Evolutionary conservation across 2,329 filamentous ascomycete genomes (phyloP).

Genomic region (Lachnellula suecica): DNA sequence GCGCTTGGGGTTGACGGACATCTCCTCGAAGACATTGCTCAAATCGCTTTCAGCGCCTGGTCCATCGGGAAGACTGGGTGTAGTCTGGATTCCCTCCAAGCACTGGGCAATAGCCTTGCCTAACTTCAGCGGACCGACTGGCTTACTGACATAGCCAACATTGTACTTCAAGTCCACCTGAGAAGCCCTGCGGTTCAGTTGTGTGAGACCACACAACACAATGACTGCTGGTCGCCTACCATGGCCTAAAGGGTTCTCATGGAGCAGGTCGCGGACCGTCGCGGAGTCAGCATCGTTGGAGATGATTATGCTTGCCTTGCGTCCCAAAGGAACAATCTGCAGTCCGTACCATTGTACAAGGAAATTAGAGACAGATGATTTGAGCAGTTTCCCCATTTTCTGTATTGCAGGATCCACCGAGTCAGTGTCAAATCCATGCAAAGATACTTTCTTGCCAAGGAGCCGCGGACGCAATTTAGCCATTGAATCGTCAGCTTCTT

Average conservation of each 20-base stretch:
- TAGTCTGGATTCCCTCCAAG: slow-evolving; percentile 19
- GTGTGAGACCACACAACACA: slow-evolving; percentile 31
- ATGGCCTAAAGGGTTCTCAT: slow-evolving; percentile 2
- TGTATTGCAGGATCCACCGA: slow-evolving; percentile 22
- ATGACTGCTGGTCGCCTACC: slow-evolving; percentile 23
- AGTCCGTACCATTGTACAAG: slow-evolving; percentile 32
- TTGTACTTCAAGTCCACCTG: slow-evolving; percentile 18
- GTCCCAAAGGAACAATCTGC: slow-evolving; percentile 26
- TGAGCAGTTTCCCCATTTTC: slow-evolving; percentile 21
- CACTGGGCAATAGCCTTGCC: slow-evolving; percentile 30
- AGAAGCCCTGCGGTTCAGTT: slow-evolving; percentile 21
- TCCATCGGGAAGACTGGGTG: slow-evolving; percentile 15
- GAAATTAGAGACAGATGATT: slow-evolving; percentile 28
- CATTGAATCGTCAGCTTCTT: slow-evolving; percentile 27
- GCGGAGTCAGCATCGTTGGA: slow-evolving; percentile 25
- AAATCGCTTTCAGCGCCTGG: slow-evolving; percentile 22
- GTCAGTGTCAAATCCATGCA: slow-evolving; percentile 29
- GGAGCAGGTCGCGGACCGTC: slow-evolving; percentile 17
- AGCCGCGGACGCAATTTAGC: slow-evolving; percentile 19
- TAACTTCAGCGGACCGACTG: slow-evolving; percentile 32
- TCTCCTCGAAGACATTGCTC: slow-evolving; percentile 29
- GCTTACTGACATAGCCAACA: slow-evolving; percentile 31
- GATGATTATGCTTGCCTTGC: slow-evolving; percentile 26
- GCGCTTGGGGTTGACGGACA: slow-evolving; percentile 22
- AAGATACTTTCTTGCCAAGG: slow-evolving; percentile 22